A percentile compares a stretch with the other conserved stretches of the same genome.
phyloP scores from a whole-genome alignment of 208 protist genomes.

The Leishmania guyanensis region DNA sequence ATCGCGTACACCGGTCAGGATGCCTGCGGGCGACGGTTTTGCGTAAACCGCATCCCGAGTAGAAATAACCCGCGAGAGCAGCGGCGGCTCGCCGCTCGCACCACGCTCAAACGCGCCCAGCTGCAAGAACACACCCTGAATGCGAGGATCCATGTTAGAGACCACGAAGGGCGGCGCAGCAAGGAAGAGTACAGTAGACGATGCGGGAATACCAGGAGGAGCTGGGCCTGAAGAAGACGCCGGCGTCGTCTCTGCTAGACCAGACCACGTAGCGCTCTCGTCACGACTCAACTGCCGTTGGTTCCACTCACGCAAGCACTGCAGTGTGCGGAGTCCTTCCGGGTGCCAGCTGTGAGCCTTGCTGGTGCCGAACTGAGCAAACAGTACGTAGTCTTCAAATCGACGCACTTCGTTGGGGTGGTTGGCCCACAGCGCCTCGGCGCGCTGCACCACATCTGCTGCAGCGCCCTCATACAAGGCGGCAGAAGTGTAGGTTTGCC shows the following conservation, averaged over 20 bases:
- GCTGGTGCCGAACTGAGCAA: conserved; percentile 44
- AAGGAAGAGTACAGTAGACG: conserved; percentile 21
- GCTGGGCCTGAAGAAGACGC: not conserved
- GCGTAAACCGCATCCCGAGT: conserved; percentile 43
- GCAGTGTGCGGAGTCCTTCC: conserved; percentile 47
- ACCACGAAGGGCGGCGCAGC: conserved; percentile 47
- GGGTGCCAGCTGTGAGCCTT: conserved; percentile 60
- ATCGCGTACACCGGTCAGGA: conserved; percentile 32
- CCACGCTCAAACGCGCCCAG: conserved; percentile 29
- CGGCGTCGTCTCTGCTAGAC: not conserved
- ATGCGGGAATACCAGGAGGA: not conserved
- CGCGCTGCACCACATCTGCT: conserved; percentile 1
- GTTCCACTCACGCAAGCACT: conserved; percentile 43
- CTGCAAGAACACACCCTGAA: conserved; percentile 35
- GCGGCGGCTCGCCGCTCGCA: conserved; percentile 23
- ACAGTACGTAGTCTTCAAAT: conserved; percentile 35
- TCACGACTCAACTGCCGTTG: conserved; percentile 8
- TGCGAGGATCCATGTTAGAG: conserved; percentile 49
- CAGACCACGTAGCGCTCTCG: not conserved
- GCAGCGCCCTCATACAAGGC: conserved; percentile 19
- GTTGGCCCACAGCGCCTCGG: conserved; percentile 8
- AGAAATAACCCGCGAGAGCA: conserved; percentile 46
- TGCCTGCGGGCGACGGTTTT: conserved; percentile 68
- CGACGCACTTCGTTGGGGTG: conserved; percentile 2
- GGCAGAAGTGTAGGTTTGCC: conserved; percentile 16